Evolutionary conservation across 371 early-diverging fungal genomes (phyloP).

Genomic region (Pancytospora philotis): DNA sequence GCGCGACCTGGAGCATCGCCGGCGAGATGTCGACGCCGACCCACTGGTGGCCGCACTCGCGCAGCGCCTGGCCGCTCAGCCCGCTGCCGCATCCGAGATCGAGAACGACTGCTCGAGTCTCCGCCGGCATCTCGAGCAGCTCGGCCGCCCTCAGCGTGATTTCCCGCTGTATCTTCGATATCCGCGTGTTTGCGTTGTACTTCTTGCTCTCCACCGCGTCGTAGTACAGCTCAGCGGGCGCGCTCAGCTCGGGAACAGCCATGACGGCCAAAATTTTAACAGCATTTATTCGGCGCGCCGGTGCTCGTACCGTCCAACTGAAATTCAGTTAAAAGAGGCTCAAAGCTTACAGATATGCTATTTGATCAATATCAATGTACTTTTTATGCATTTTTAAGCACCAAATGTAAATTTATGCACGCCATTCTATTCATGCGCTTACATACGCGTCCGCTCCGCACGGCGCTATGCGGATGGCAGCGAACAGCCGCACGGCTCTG

Average conservation of each 20-base stretch:
- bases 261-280: no score
- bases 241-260: constrained; percentile 43
- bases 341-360: no score
- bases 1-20: constrained; percentile 66
- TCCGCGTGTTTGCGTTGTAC: constrained; percentile 55
- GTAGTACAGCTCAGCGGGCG: constrained; percentile 55
- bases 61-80: constrained; percentile 78
- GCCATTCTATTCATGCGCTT: no score
- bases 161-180: constrained; percentile 52
- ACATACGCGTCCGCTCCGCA: no score
- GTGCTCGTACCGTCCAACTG: no score
- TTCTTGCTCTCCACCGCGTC: constrained; percentile 47
- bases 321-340: no score
- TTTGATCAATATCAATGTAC: no score
- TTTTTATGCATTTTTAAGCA: no score
- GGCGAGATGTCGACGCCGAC: constrained; percentile 86
- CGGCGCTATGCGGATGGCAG: no score
- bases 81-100: constrained; percentile 94
- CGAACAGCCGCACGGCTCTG: no score
- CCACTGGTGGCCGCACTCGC: constrained; percentile 81
- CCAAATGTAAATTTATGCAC: no score
- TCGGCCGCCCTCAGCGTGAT: constrained; percentile 55
- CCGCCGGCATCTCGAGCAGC: constrained; percentile 29
- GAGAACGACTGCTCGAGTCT: constrained; percentile 62
- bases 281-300: no score